Evolutionary conservation across 2,329 filamentous ascomycete genomes (phyloP).

Genomic region (Aureobasidium sp.): DNA sequence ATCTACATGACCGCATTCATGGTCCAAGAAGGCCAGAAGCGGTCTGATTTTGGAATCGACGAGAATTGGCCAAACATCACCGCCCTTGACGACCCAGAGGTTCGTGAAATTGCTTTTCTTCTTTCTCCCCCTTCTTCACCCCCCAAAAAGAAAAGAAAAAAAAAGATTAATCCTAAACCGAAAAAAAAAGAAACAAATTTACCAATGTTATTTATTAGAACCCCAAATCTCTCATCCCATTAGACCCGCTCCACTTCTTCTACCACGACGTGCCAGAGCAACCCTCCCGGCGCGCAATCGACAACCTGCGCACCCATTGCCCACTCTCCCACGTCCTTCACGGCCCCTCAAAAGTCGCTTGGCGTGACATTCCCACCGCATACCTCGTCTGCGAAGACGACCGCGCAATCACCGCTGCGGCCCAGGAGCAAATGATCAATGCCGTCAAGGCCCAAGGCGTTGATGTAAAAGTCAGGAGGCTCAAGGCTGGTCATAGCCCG

Average conservation of each 20-base stretch:
- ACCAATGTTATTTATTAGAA: no score
- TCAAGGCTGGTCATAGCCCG: conserved; percentile 25
- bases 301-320: background rate
- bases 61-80: background rate
- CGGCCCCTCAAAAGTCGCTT: background rate
- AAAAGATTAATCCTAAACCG: no score
- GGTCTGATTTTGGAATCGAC: background rate
- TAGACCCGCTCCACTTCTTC: background rate
- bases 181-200: no score
- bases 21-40: background rate
- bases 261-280: conserved; percentile 12
- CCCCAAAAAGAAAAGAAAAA: no score
- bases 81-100: background rate
- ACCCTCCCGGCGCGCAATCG: background rate
- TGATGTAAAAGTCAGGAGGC: conserved; percentile 19
- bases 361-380: conserved; percentile 33
- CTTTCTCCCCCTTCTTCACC: no score
- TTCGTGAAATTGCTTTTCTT: background rate
- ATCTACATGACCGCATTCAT: conserved; percentile 24
- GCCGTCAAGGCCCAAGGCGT: conserved; percentile 17
- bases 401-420: conserved; percentile 30
- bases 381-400: conserved; percentile 38
- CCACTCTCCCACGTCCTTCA: background rate
- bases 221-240: background rate
- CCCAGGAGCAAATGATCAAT: conserved; percentile 34